Base-by-base conservation (phyloP, 495 filamentous ascomycete genomes). In the Aspergillus sclerotiicarbonarius region DNA sequence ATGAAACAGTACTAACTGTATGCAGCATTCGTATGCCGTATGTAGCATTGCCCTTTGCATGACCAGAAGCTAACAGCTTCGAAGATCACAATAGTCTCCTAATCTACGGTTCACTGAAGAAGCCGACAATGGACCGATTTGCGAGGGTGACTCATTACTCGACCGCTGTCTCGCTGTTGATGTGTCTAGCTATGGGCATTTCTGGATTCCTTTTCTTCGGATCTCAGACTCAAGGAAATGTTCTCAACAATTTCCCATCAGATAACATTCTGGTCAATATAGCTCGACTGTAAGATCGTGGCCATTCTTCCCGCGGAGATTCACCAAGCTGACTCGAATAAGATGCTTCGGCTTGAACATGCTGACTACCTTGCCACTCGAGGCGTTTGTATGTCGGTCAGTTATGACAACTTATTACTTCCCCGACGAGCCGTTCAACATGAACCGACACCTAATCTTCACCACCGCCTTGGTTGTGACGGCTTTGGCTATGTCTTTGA, bases 391-490 rank as follows among this genome's bases (percentile, higher is more conserved):
- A 45, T 98, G 95, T 71, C 85, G 94, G 56, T 92, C 96, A 69
- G 94, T 98, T 43, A 96, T 98, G 88, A 82, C 89, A 33, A 92
- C 90, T 48, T 98, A 96, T 75, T 98, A 86, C 74, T 96, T 91
- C 72, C 89, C 87, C 0, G 73, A 82, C 60, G 87, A 92, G 60
- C 88, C 88, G 0, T 92, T 89, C 71, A 89, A 89, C 66, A 84
- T 90, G 64, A 87, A 87, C 57, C 84, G 92, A 50, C 94, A 98
- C 67, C 67, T 98, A 50, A 83, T 94, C 49, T 89, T 97, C 67
- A 92, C 85, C 39, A 89, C 91, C 1, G 73, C 83, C 12, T 76
- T 97, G 49, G 91, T 97, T 16, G 76, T 92, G 18, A 78, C 84
- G 29, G 89, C 94, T 52, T 90, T 94, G 88, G 73, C 70, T 8